phyloP scores from a whole-genome alignment of 441 rosid genomes.

The Mallotus japonicus region DNA sequence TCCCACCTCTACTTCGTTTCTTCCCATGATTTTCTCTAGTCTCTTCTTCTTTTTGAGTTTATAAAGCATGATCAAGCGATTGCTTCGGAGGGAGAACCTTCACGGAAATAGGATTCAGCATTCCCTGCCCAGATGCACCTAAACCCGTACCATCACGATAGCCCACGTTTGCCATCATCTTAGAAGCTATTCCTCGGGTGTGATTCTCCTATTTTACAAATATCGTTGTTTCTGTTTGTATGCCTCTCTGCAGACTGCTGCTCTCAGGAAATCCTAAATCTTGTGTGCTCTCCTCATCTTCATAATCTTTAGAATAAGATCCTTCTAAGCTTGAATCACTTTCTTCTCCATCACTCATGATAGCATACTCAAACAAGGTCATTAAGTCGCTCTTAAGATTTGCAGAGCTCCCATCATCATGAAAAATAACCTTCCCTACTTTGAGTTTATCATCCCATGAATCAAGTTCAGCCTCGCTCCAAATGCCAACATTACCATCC shows the following conservation, averaged over 20 bases:
- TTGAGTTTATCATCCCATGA: slow-evolving; percentile 74
- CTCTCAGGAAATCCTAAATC: slow-evolving; percentile 73
- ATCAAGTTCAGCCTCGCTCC: slow-evolving; percentile 91
- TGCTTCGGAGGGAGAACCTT: slow-evolving; percentile 81
- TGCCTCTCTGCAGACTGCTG: slow-evolving; percentile 53
- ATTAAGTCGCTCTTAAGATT: slow-evolving; percentile 60
- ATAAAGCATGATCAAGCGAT: slow-evolving; percentile 73
- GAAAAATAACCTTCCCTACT: slow-evolving; percentile 71
- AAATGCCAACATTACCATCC: slow-evolving; percentile 52
- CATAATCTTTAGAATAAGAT: slow-evolving; percentile 57
- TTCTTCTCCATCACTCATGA: slow-evolving; percentile 54
- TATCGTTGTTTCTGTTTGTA: slow-evolving; percentile 71
- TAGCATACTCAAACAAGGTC: slow-evolving; percentile 58
- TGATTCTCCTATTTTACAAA: slow-evolving; percentile 98
- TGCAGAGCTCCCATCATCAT: slow-evolving; percentile 61
- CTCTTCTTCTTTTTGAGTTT: slow-evolving; percentile 46
- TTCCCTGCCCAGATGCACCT: slow-evolving; percentile 86
- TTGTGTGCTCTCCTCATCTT: slow-evolving; percentile 45
- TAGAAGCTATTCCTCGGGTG: slow-evolving; percentile 91
- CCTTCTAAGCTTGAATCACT: slow-evolving; percentile 56
- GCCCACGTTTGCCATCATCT: slow-evolving; percentile 98
- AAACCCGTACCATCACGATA: slow-evolving; percentile 96
- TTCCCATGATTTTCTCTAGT: slow-evolving; percentile 41
- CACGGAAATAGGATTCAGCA: slow-evolving; percentile 72
- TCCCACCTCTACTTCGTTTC: slow-evolving; percentile 86